phyloP scores from a whole-genome alignment of 2,329 filamentous ascomycete genomes.

The Fusarium sp. region DNA sequence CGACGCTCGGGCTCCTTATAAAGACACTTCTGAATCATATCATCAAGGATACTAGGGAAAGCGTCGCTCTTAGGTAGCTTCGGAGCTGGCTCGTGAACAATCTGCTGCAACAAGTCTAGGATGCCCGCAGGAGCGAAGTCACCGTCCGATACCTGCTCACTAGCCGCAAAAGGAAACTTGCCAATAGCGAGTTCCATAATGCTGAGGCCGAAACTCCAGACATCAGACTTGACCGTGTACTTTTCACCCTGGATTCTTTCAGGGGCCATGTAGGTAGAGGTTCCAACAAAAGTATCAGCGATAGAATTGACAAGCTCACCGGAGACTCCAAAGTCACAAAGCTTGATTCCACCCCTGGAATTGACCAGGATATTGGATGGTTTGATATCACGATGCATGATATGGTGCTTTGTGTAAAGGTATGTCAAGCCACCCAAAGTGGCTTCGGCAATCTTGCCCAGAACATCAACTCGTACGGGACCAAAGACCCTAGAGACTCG shows the following conservation, averaged over 20 bases:
- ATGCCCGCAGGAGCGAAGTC: conserved; percentile 93
- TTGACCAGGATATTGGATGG: conserved; percentile 98
- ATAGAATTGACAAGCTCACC: conserved; percentile 98
- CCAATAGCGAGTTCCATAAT: conserved; percentile 98
- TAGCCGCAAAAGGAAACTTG: conserved; percentile 91
- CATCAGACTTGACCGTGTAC: conserved; percentile 98
- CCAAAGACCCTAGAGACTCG: conserved; percentile 94
- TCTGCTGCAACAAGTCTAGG: conserved; percentile 93
- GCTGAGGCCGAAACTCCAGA: conserved; percentile 96
- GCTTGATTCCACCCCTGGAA: conserved; percentile 92
- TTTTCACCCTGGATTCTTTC: conserved; percentile 97
- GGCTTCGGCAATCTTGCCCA: conserved; percentile 97
- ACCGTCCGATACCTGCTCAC: conserved; percentile 75
- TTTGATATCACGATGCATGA: conserved; percentile 99
- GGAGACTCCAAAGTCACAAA: conserved; percentile 99
- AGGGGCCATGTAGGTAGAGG: conserved; percentile 98
- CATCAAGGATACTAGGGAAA: conserved; percentile 92
- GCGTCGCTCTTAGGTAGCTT: conserved; percentile 96
- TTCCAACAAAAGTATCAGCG: conserved; percentile 97
- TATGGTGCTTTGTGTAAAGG: conserved; percentile 93
- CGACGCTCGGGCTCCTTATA: conserved; percentile 89
- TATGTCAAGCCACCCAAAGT: conserved; percentile 94
- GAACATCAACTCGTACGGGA: conserved; percentile 92
- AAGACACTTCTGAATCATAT: conserved; percentile 97
- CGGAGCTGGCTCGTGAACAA: conserved; percentile 95